Base-by-base conservation (phyloP, 257 asterid species). In the Capsicum baccatum region DNA sequence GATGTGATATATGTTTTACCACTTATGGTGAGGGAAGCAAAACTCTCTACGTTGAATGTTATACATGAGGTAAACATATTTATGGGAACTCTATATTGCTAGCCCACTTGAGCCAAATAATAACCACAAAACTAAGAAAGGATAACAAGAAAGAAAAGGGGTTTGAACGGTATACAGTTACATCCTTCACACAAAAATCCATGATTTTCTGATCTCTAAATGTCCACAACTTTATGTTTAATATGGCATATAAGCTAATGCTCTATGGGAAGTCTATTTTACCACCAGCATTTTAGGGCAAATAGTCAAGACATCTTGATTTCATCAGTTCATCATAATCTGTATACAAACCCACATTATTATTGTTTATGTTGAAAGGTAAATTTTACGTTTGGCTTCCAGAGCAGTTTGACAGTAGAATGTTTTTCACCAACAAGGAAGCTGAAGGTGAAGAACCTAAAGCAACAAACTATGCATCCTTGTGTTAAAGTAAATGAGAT, bases 291-390 rank as follows among this genome's bases (percentile, higher is more conserved):
- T 47, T 76, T 3, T 21, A 52, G 14, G 8, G 63, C 7, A 52
- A 15, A 52, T 8, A 74, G 62, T 21, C 81, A 52, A 6, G 33
- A 50, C 21, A 74, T 74, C 48, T 76, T 52, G 81, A 26, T 26
- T 50, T 21, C 81, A 76, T 47, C 81, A 76, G 81, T 26, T 76
- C 80, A 70, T 17, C 55, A 69, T 42, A 44, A 47, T 19, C 16
- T 52, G 81, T 26, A 78, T 55, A 54, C 50, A 54, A 26, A 52
- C 9, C 8, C 81, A 54, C 26, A 76, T 15, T 26, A 52, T 16
- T 16, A 69, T 15, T 39, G 54, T 8, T 13, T 17, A 70, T 17
- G 37, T 44, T 70, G 79, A 42, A 16, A 69, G 55, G 54, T 69
- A 33, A 69, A 39, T 73, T 76, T 13, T 26, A 52, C 26, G 63